phyloP scores from a whole-genome alignment of 2,329 filamentous ascomycete genomes.

The Nothophoma quercina region DNA sequence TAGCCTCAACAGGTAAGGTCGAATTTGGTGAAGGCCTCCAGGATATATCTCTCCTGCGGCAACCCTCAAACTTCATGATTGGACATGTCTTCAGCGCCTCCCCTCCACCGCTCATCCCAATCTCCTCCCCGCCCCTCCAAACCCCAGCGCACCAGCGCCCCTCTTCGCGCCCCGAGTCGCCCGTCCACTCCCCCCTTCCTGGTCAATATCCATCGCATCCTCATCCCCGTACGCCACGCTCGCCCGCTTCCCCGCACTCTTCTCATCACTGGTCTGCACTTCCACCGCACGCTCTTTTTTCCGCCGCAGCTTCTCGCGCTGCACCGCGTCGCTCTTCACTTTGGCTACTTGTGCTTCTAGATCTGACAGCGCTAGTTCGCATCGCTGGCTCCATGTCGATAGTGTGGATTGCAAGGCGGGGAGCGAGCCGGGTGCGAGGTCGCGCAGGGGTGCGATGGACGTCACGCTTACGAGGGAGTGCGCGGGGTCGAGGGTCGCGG shows the following conservation, averaged over 20 bases:
- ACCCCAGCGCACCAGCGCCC: constrained; percentile 35
- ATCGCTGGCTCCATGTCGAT: constrained; percentile 78
- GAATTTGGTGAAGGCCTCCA: too few species aligned
- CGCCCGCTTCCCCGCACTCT: constrained; percentile 34
- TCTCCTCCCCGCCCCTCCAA: constrained; percentile 38
- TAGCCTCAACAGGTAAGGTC: too few species aligned
- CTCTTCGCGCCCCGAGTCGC: constrained; percentile 40
- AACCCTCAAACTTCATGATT: too few species aligned
- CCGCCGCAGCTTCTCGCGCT: constrained; percentile 52
- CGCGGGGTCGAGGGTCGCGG: constrained; percentile 82
- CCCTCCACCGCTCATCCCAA: constrained; percentile 18
- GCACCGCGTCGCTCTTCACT: constrained; percentile 62
- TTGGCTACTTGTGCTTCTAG: constrained; percentile 77
- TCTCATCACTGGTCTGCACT: constrained; percentile 38
- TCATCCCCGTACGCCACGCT: constrained; percentile 32
- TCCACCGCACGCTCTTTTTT: constrained; percentile 53
- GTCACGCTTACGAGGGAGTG: constrained; percentile 77
- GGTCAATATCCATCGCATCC: constrained; percentile 50
- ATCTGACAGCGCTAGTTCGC: constrained; percentile 73
- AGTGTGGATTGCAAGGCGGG: constrained; percentile 73
- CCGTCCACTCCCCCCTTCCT: constrained; percentile 39
- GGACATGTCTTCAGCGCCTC: too few species aligned
- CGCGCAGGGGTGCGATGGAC: constrained; percentile 83
- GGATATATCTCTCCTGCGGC: too few species aligned
- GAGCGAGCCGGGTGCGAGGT: constrained; percentile 78